Evolutionary conservation across 345 rosid species (phyloP), one percentile per base, ranked within the genome.

Genomic region (Acer campestre): DNA sequence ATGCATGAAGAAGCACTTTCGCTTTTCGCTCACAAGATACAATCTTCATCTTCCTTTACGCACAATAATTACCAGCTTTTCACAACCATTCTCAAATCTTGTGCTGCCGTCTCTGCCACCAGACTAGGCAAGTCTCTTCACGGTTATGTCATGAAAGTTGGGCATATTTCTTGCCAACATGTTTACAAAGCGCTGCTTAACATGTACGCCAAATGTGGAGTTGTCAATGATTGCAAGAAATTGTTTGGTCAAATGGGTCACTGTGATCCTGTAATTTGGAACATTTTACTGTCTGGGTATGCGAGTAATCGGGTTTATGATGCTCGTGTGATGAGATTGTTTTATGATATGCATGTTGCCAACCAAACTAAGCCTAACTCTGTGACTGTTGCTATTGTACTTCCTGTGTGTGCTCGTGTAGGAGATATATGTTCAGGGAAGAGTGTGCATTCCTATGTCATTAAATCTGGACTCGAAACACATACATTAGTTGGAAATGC

Each of bases 401-500:
- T 94, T 85, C 96, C 96, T 17, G 84, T 84, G 51, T 94, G 92
- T 80, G 92, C 86, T 83, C 93, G 93, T 6, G 70, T 83, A 49
- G 84, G 91, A 79, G 81, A 87, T 84, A 22, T 76, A 11, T 53
- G 78, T 83, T 77, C 64, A 6, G 98, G 96, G 64, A 91, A 83
- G 87, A 72, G 82, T 66, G 40, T 87, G 71, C 96, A 92, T 71
- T 83, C 89, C 7, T 85, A 79, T 70, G 78, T 82, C 17, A 73
- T 90, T 23, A 94, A 94, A 80, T 77, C 86, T 44, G 94, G 96
- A 64, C 67, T 92, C 68, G 94, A 86, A 20, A 79, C 77, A 18
- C 85, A 90, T 58, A 91, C 96, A 11, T 86, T 89, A 74, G 91
- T 87, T 11, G 96, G 98, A 61, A 94, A 94, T 85, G 85, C 94